Evolutionary conservation across 148 eudicot species (phyloP), one percentile per base, ranked within the genome.

Genomic region (Oxyria digyna): DNA sequence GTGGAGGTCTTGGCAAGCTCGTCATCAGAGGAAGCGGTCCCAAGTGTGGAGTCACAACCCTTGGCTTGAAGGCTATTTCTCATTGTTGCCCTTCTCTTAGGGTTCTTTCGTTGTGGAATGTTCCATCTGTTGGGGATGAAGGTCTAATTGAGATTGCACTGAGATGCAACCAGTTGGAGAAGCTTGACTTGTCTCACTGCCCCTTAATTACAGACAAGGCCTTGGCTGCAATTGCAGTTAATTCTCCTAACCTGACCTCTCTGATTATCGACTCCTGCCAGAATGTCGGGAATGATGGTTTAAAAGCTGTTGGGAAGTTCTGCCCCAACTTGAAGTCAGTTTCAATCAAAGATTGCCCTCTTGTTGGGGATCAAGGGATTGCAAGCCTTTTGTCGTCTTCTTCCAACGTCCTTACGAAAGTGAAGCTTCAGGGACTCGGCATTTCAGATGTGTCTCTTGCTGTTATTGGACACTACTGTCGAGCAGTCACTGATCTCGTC

Each of bases 1-100:
- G 84, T 37, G 97, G 97, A 64, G 93, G 97, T 20, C 73, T 94
- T 14, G 99, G 96, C 1, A 91, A 94, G 86, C 89, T 94, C 31
- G 27, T 79, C 21, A 84, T 94, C 11, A 71, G 79, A 76, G 97
- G 99, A 71, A 77, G 69, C 65, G 74, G 76, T 66, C 71, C 86
- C 24, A 69, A 49, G 8, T 75, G 80, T 67, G 87, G 85, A 18
- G 83, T 88, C 32, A 88, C 91, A n/a, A 73, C 85, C 67, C 57
- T 78, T 68, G 99, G 99, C 38, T 80, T 94, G 32, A 85, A 73
- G 78, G 90, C 96, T 64, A 74, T 92, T 63, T 87, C 91, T 50
- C 90, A 83, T 67, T 80, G 89, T 42, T 89, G 93, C 83, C 86
- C 91, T n/a, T 82, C 96, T 1, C 63, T 94, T 27, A 86, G 67